A percentile compares a stretch with the other conserved stretches of the same genome.
phyloP scores from a whole-genome alignment of 148 eudicot genomes.

The Rhododendron vialii region DNA sequence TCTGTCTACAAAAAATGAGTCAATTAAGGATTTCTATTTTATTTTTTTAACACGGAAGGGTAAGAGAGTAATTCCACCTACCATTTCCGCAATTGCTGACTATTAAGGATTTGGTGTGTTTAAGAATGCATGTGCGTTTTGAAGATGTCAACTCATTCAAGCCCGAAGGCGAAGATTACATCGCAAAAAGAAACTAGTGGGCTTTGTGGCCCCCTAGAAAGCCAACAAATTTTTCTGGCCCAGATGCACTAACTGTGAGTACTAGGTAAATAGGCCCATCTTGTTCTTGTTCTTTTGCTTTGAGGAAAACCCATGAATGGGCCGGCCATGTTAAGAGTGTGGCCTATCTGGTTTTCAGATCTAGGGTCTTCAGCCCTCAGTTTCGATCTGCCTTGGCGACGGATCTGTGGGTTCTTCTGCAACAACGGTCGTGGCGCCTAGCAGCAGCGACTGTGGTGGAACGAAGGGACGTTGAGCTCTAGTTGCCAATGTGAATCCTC shows the following conservation, averaged over 20 bases:
- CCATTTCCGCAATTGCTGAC: too few species aligned
- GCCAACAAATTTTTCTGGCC: background rate
- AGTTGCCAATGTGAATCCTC: too few species aligned
- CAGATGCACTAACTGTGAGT: background rate
- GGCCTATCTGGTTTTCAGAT: background rate
- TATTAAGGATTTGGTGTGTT: background rate
- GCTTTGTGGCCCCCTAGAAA: background rate
- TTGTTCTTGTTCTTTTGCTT: background rate
- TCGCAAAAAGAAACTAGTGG: background rate
- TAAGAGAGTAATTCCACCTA: too few species aligned
- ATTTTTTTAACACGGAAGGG: too few species aligned
- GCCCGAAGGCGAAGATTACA: too few species aligned
- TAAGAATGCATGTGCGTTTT: background rate
- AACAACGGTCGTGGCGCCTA: too few species aligned
- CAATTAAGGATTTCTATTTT: background rate
- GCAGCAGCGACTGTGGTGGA: too few species aligned
- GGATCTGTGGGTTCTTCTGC: too few species aligned
- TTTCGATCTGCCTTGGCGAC: too few species aligned
- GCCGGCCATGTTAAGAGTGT: background rate
- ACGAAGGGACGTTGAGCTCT: too few species aligned
- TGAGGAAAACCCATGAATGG: background rate
- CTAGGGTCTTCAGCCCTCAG: too few species aligned
- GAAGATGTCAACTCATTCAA: too few species aligned
- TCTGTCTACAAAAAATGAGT: background rate
- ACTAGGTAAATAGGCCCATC: background rate